A percentile compares a stretch with the other conserved stretches of the same genome.
Conservation (phyloP, 2,329 filamentous ascomycete genomes). For the Pseudogymnoascus sp. region DNA sequence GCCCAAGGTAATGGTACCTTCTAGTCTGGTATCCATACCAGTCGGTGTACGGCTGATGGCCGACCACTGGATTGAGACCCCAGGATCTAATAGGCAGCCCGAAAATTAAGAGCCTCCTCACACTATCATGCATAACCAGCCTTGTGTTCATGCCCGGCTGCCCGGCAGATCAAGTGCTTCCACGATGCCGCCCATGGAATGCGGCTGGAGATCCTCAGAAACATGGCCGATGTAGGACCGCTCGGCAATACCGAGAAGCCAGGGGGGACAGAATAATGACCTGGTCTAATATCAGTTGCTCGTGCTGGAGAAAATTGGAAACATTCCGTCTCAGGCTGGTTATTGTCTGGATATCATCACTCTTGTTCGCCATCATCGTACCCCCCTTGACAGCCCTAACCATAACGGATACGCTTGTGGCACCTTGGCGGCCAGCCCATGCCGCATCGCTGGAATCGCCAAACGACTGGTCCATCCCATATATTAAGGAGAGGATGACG, state of each 20-base stretch:
- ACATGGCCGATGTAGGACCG: not conserved
- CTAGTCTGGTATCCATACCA: not conserved
- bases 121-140: not conserved
- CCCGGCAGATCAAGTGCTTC: not conserved
- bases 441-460: not conserved
- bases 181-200: not conserved
- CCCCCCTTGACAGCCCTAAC: not conserved
- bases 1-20: not conserved
- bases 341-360: not conserved
- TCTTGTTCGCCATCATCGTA: not conserved
- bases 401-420: not conserved
- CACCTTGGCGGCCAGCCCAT: not conserved
- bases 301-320: not conserved
- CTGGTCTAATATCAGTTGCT: not conserved
- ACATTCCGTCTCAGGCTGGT: not conserved
- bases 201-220: not conserved
- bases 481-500: not conserved
- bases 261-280: not conserved
- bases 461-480: not conserved
- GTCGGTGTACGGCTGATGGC: not conserved
- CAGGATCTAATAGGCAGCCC: not conserved
- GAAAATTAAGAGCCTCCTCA: not conserved
- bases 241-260: not conserved
- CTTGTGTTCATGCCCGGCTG: not conserved
- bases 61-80: not conserved